Conservation (phyloP, 441 rosid species). For the Eutrema salsugineum region DNA sequence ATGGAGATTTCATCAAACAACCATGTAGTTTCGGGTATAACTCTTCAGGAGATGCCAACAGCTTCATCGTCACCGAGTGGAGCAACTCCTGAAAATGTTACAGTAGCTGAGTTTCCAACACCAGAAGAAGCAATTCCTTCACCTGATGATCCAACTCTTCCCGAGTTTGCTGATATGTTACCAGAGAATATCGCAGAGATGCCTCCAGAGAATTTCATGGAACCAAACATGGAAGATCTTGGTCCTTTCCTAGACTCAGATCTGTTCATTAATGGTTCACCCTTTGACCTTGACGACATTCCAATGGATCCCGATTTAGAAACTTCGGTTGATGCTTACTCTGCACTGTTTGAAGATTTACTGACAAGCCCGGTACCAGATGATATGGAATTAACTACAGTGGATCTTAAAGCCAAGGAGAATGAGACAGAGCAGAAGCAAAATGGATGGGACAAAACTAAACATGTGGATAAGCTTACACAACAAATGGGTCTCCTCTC, state of each 20-base stretch:
- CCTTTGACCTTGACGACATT: constrained; percentile 49
- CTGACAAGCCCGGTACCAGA: constrained; percentile 49
- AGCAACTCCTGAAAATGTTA: constrained; percentile 40
- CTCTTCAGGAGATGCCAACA: constrained; percentile 79
- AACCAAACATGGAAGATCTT: constrained; percentile 32
- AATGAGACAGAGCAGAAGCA: constrained; percentile 34
- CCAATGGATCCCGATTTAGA: constrained; percentile 63
- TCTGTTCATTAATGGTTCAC: constrained; percentile 40
- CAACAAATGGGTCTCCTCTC: constrained; percentile 78
- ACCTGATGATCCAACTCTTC: constrained; percentile 46
- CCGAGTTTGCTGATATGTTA: constrained; percentile 43
- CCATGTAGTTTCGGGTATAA: constrained; percentile 54
- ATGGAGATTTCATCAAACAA: constrained; percentile 39
- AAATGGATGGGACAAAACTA: constrained; percentile 44
- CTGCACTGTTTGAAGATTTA: constrained; percentile 65
- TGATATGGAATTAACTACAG: constrained; percentile 51
- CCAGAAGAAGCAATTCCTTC: constrained; percentile 41
- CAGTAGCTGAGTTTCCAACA: constrained; percentile 41
- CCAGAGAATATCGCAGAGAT: constrained; percentile 44
- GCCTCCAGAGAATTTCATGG: constrained; percentile 41
- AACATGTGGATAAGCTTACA: constrained; percentile 67
- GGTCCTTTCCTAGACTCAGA: constrained; percentile 47
- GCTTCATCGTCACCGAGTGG: constrained; percentile 35
- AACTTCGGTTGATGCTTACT: constrained; percentile 42
- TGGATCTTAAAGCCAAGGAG: constrained; percentile 33